Evolutionary conservation across 1,284 basidiomycete species (phyloP).

Genomic region (Athelia sp.): DNA sequence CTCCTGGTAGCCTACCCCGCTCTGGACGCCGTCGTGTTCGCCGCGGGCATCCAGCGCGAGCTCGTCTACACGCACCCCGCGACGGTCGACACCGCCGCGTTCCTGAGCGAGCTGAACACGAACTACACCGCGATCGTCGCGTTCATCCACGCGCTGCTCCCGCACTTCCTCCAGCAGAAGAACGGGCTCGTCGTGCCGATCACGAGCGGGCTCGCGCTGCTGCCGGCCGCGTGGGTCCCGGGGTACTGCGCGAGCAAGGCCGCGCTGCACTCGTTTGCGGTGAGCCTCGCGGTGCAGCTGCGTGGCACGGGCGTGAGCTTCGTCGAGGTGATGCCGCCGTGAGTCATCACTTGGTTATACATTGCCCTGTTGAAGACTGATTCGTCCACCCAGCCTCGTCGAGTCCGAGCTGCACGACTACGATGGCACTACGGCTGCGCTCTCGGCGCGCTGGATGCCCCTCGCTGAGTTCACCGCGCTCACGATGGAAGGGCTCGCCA

Average conservation of each 20-base stretch:
- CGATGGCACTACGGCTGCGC: conserved; percentile 42
- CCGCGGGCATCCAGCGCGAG: conserved; percentile 51
- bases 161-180: conserved; percentile 45
- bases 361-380: conserved; percentile 32
- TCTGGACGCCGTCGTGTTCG: conserved; percentile 45
- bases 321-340: conserved; percentile 60
- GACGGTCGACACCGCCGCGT: conserved; percentile 27
- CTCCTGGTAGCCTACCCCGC: conserved; percentile 27
- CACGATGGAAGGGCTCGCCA: conserved; percentile 41
- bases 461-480: conserved; percentile 43
- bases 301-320: conserved; percentile 47
- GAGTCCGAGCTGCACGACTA: conserved; percentile 64
- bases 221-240: conserved; percentile 35
- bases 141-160: conserved; percentile 45
- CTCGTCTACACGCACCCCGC: conserved; percentile 46
- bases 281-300: conserved; percentile 45
- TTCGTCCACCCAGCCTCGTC: too few relatives aligned
- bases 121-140: conserved; percentile 55
- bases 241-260: conserved; percentile 61
- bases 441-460: conserved; percentile 58
- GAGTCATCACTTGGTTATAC: conserved; percentile 21
- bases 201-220: conserved; percentile 45
- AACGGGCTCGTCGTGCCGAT: conserved; percentile 49
- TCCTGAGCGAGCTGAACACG: conserved; percentile 44
- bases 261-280: conserved; percentile 49